Conservation (phyloP, 2,329 filamentous ascomycete species). For the Mollisiaceae sp. region DNA sequence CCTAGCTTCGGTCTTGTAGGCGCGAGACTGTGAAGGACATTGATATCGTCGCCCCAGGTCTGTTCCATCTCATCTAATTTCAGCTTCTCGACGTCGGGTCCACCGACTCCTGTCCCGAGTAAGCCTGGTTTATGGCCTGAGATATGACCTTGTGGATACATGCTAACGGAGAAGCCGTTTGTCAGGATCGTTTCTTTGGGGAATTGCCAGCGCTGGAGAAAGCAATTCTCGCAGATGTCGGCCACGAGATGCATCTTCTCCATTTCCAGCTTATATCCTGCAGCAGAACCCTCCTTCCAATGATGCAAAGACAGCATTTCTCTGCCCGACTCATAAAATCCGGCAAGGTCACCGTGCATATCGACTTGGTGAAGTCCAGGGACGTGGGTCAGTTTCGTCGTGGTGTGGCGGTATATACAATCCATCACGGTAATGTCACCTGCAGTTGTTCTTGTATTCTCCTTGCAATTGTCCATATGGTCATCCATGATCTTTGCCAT, state of each 20-base stretch:
- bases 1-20: slow-evolving; percentile 57
- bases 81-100: slow-evolving; percentile 33
- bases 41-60: slow-evolving; percentile 51
- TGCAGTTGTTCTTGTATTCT: slow-evolving; percentile 37
- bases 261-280: slow-evolving; percentile 40
- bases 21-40: slow-evolving; percentile 54
- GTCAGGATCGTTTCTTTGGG: slow-evolving; percentile 49
- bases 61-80: slow-evolving; percentile 47
- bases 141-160: slow-evolving; percentile 42
- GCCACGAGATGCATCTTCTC: slow-evolving; percentile 41
- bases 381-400: slow-evolving; percentile 37
- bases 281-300: slow-evolving; percentile 40
- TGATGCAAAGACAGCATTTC: slow-evolving; percentile 41
- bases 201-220: slow-evolving; percentile 53
- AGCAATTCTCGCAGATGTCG: slow-evolving; percentile 46
- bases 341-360: slow-evolving; percentile 40
- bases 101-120: slow-evolving; percentile 15
- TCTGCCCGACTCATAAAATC: slow-evolving; percentile 42
- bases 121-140: slow-evolving; percentile 27
- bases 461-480: slow-evolving; percentile 36
- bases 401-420: slow-evolving; percentile 37
- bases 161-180: slow-evolving; percentile 52
- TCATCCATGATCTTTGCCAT: slow-evolving; percentile 36
- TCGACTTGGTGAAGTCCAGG: slow-evolving; percentile 40
- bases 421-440: slow-evolving; percentile 42